Percentiles rank a stretch among this genome's conserved stretches.
Conservation (phyloP, 768 basidiomycete genomes). For the Tylopilus subfusipes region DNA sequence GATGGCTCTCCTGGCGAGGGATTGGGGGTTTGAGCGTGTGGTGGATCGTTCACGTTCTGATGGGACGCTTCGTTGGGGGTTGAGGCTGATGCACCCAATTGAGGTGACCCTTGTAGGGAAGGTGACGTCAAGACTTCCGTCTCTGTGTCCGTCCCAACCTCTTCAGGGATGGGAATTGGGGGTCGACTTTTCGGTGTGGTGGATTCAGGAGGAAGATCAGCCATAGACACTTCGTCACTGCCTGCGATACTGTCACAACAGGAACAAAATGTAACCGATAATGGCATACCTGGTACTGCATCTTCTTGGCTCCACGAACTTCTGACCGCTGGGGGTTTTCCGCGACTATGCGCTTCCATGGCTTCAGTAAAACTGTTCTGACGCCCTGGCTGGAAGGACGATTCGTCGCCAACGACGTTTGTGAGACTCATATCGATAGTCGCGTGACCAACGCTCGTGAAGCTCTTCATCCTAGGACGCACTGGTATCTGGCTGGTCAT, state of each 20-base stretch:
- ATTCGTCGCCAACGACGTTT: slow-evolving; percentile 20
- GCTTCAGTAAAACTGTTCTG: slow-evolving; percentile 28
- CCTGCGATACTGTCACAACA: slow-evolving; percentile 22
- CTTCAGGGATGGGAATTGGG: slow-evolving; percentile 8
- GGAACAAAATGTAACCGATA: background rate
- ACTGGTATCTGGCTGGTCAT: slow-evolving; percentile 45
- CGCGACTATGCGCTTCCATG: slow-evolving; percentile 21
- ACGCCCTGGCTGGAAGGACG: slow-evolving; percentile 25
- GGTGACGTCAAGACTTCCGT: slow-evolving; percentile 28
- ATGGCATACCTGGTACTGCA: slow-evolving; percentile 17
- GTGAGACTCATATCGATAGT: slow-evolving; percentile 24
- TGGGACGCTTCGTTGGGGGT: slow-evolving; percentile 13
- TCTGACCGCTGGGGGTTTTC: slow-evolving; percentile 20
- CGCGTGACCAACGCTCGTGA: slow-evolving; percentile 14
- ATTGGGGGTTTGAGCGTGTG: slow-evolving; percentile 3
- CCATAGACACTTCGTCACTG: slow-evolving; percentile 37
- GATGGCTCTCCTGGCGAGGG: slow-evolving; percentile 2
- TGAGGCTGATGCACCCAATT: background rate
- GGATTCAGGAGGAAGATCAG: slow-evolving; percentile 19
- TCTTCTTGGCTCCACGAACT: slow-evolving; percentile 18
- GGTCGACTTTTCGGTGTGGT: slow-evolving; percentile 27
- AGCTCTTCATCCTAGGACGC: slow-evolving; percentile 36
- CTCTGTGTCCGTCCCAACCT: slow-evolving; percentile 24
- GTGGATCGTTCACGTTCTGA: slow-evolving; percentile 20
- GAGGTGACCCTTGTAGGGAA: slow-evolving; percentile 19